phyloP scores from a whole-genome alignment of 306 rosid genomes.

The Inga laurina region DNA sequence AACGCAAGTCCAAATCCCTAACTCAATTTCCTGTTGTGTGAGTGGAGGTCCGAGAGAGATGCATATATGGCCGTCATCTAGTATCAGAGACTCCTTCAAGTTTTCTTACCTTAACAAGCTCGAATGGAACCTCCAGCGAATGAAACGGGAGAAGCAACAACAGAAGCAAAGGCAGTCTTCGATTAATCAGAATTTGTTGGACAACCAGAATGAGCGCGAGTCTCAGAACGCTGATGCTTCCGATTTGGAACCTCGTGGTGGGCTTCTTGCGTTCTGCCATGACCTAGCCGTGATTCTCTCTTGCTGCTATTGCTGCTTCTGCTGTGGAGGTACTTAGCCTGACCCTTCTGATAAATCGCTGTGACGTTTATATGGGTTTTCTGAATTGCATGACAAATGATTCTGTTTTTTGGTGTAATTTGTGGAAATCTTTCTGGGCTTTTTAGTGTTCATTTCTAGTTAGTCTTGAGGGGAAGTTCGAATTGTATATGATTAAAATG shows the following conservation, averaged over 20 bases:
- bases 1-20: neutral
- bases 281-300: slow-evolving; percentile 40
- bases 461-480: neutral
- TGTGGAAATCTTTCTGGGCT: neutral
- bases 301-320: slow-evolving; percentile 56
- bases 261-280: slow-evolving; percentile 9
- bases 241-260: slow-evolving; percentile 12
- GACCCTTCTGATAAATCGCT: neutral
- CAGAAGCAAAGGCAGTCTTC: slow-evolving; percentile 13
- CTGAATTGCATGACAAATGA: neutral
- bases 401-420: neutral
- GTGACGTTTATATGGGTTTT: slow-evolving; percentile 16
- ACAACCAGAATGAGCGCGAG: neutral
- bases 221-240: neutral
- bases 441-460: neutral
- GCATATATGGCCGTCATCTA: slow-evolving; percentile 55
- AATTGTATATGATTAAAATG: neutral
- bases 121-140: slow-evolving; percentile 43
- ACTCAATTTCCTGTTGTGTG: neutral
- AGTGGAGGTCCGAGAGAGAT: slow-evolving; percentile 6
- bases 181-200: slow-evolving; percentile 32
- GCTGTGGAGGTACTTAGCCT: slow-evolving; percentile 46
- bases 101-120: slow-evolving; percentile 37
- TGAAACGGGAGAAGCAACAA: slow-evolving; percentile 33
- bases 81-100: slow-evolving; percentile 48